A percentile compares a stretch with the other conserved stretches of the same genome.
phyloP scores from a whole-genome alignment of 345 rosid species.

The Diplotaxis tenuifolia region DNA sequence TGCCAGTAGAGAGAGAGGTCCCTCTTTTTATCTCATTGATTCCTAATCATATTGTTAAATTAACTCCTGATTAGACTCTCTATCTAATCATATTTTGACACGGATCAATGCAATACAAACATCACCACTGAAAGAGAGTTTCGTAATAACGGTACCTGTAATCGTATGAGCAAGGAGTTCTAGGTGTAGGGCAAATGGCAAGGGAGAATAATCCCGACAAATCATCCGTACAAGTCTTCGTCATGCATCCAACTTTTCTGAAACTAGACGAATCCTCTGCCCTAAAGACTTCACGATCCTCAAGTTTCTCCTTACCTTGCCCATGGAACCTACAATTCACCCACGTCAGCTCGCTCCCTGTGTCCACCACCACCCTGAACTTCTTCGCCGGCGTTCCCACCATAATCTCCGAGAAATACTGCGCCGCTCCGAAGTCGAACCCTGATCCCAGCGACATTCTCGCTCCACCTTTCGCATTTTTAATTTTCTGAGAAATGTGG shows the following conservation, averaged over 20 bases:
- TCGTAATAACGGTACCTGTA: slow-evolving; percentile 42
- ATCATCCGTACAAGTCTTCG: slow-evolving; percentile 52
- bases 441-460: slow-evolving; percentile 46
- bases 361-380: slow-evolving; percentile 54
- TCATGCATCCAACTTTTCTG: slow-evolving; percentile 45
- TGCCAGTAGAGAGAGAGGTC: too few relatives aligned
- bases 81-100: slow-evolving; percentile 13
- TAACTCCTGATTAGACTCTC: too few relatives aligned
- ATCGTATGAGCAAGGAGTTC: slow-evolving; percentile 55
- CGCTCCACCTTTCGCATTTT: not conserved
- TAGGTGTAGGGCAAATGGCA: slow-evolving; percentile 47
- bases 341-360: slow-evolving; percentile 64
- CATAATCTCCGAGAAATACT: slow-evolving; percentile 47
- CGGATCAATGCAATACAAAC: not conserved
- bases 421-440: slow-evolving; percentile 45
- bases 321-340: slow-evolving; percentile 42
- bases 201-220: slow-evolving; percentile 55
- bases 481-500: slow-evolving; percentile 28
- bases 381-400: slow-evolving; percentile 63
- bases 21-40: too few relatives aligned
- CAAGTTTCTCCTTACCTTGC: not conserved
- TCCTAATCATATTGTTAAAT: not conserved
- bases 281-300: slow-evolving; percentile 36
- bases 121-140: not conserved
- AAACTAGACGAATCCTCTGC: slow-evolving; percentile 51